A percentile compares a stretch with the other conserved stretches of the same genome.
These are phyloP conservation scores for Puccinia hordei DNA, from an alignment of 1,284 basidiomycete species.

Conservation along the genomic window DNA sequence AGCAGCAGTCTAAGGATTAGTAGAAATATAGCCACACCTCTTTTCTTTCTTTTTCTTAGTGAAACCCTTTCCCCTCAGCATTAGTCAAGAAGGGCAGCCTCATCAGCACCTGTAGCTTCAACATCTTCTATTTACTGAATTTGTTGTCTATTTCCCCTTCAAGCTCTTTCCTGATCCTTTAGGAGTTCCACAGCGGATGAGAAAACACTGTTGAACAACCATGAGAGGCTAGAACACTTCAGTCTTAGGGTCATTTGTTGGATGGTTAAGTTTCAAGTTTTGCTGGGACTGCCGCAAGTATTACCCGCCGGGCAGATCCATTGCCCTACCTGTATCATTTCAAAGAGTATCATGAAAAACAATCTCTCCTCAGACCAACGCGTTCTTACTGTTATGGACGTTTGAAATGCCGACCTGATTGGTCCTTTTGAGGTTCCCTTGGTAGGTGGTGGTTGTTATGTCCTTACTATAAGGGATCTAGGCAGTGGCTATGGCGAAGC, in stretches of 20 bases:
- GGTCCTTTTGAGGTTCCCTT: constrained; percentile 10
- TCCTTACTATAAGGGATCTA: too few species aligned
- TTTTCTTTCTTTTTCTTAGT: too few species aligned
- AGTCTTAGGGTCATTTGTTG: neutral
- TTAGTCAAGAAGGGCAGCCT: too few species aligned
- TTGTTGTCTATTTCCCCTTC: too few species aligned
- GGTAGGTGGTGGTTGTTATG: too few species aligned
- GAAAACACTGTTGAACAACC: neutral
- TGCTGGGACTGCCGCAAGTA: neutral
- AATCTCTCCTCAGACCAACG: neutral
- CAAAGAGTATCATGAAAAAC: neutral
- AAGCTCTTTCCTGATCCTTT: too few species aligned
- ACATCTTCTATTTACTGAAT: too few species aligned
- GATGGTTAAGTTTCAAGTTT: neutral
- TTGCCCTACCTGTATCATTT: neutral
- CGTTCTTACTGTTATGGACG: neutral
- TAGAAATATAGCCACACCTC: too few species aligned
- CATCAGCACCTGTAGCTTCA: too few species aligned
- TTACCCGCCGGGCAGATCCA: neutral
- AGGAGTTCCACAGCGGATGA: neutral
- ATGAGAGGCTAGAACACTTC: neutral
- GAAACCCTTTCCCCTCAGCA: too few species aligned
- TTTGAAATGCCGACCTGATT: neutral
- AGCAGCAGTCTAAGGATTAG: too few species aligned
- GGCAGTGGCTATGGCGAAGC: too few species aligned